phyloP scores from a whole-genome alignment of 768 basidiomycete genomes.

The Russula compacta region DNA sequence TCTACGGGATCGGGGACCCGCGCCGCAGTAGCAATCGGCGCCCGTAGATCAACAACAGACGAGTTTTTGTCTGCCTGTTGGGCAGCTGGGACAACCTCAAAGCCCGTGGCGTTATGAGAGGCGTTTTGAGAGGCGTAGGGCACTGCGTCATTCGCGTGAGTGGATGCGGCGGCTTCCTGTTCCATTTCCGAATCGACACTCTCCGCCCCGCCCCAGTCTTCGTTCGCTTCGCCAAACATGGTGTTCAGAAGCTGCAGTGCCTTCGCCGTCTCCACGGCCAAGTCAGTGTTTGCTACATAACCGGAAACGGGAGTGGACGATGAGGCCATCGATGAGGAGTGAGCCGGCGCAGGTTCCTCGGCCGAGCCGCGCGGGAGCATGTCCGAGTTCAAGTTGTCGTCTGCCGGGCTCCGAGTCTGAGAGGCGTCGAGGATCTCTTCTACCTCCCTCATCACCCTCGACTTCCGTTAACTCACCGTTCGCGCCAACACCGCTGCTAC shows the following conservation, averaged over 20 bases:
- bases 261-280: constrained; percentile 37
- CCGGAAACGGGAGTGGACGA: not conserved
- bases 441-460: constrained; percentile 5
- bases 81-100: constrained; percentile 13
- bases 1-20: not conserved
- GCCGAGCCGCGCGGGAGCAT: too few species aligned
- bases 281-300: constrained; percentile 19
- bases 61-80: not conserved
- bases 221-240: constrained; percentile 39
- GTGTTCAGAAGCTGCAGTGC: constrained; percentile 42
- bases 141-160: constrained; percentile 15
- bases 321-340: not conserved
- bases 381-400: not conserved
- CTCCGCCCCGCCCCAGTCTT: constrained; percentile 55
- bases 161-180: constrained; percentile 26
- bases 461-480: not conserved
- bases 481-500: not conserved
- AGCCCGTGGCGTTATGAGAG: constrained; percentile 25
- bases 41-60: not conserved
- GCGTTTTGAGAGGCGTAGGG: constrained; percentile 7
- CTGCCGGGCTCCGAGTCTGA: constrained; percentile 16
- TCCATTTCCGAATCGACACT: constrained; percentile 51
- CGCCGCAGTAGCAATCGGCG: not conserved
- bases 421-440: constrained; percentile 19
- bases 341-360: not conserved